Evolutionary conservation across 257 asterid genomes (phyloP).

Genomic region (Nicotiana obtusifolia): DNA sequence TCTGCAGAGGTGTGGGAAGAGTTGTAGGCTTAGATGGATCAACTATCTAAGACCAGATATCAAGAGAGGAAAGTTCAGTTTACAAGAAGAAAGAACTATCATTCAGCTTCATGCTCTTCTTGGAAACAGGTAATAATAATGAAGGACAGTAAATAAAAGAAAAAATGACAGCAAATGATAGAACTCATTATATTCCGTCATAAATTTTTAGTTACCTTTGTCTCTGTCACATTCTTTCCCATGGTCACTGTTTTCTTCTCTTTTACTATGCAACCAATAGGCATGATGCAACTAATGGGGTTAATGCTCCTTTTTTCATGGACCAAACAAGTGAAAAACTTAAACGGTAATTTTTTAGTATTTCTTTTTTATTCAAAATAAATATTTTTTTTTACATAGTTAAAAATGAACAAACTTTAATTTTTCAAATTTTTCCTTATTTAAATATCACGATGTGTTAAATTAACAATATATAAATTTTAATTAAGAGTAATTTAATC

Average conservation of each 20-base stretch:
- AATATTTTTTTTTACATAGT: too few species aligned
- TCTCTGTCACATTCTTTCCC: not conserved
- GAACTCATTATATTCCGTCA: not conserved
- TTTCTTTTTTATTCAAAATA: too few species aligned
- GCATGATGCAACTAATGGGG: not conserved
- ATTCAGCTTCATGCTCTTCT: constrained; percentile 35
- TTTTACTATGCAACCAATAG: not conserved
- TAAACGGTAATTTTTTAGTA: too few species aligned
- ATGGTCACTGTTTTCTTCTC: not conserved
- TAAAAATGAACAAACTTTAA: too few species aligned
- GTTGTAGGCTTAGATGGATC: constrained; percentile 30
- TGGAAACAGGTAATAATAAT: constrained; percentile 23
- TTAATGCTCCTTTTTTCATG: not conserved
- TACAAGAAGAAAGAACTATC: constrained; percentile 26
- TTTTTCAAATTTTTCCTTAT: too few species aligned
- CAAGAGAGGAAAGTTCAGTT: constrained; percentile 24
- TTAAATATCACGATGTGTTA: too few species aligned
- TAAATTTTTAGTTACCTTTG: not conserved
- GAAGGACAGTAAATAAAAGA: not conserved
- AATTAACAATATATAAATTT: too few species aligned
- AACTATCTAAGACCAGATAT: constrained; percentile 26
- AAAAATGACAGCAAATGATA: not conserved
- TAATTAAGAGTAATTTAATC: too few species aligned
- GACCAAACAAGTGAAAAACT: too few species aligned
- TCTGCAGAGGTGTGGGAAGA: constrained; percentile 25